Evolutionary conservation across 768 basidiomycete species (phyloP).

Genomic region (Artomyces pyxidatus): DNA sequence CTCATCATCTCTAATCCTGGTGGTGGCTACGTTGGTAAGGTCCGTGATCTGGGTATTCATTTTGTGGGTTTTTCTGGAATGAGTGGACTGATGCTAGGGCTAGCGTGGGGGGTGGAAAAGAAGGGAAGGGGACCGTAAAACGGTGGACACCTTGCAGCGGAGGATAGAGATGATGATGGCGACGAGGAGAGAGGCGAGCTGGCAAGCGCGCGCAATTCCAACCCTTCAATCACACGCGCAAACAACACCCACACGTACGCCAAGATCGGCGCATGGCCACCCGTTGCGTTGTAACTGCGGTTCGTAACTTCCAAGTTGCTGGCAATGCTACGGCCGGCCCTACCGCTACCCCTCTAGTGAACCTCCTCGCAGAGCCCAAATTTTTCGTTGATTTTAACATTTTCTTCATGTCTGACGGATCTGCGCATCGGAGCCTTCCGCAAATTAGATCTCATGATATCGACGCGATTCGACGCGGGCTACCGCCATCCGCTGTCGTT

Average conservation of each 20-base stretch:
- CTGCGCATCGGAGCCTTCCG: too few species aligned
- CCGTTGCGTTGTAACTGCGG: too few species aligned
- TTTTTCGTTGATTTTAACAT: too few species aligned
- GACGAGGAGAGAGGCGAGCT: slow-evolving; percentile 18
- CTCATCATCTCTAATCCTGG: slow-evolving; percentile 24
- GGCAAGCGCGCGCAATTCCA: slow-evolving; percentile 9
- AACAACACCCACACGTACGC: neutral
- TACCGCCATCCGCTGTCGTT: too few species aligned
- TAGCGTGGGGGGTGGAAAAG: slow-evolving; percentile 28
- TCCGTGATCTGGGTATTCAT: slow-evolving; percentile 30
- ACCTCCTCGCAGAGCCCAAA: too few species aligned
- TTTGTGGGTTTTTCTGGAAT: slow-evolving; percentile 22
- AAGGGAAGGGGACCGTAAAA: slow-evolving; percentile 28
- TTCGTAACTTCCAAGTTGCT: too few species aligned
- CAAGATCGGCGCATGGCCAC: too few species aligned
- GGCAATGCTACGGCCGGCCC: too few species aligned
- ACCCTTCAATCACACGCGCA: slow-evolving; percentile 22
- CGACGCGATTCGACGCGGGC: too few species aligned
- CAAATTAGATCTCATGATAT: too few species aligned
- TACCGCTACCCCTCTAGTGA: too few species aligned
- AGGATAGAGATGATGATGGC: slow-evolving; percentile 22
- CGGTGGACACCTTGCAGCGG: slow-evolving; percentile 7
- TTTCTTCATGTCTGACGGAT: too few species aligned
- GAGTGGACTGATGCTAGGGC: slow-evolving; percentile 27
- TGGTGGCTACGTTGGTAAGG: slow-evolving; percentile 22